Evolutionary conservation across 108 stramenopile genomes (phyloP), one percentile per base, ranked within the genome.

Genomic region (Mediolabrus comicus): DNA sequence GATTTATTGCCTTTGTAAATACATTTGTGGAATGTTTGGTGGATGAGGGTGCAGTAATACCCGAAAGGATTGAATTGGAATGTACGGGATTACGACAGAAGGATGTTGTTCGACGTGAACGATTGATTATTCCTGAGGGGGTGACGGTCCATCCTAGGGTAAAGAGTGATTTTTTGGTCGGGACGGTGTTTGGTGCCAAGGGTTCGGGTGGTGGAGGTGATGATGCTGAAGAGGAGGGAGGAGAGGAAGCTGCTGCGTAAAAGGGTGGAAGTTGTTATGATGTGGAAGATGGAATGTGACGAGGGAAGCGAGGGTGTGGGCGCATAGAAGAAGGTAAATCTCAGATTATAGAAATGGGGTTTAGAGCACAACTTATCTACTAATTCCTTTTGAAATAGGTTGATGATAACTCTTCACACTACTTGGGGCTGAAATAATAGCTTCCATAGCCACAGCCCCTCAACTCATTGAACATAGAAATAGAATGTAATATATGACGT

Each of bases 121-220:
- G 89, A 25, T 35, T 94, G 26, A 76, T 94, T 32, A 80, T 94
- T 46, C 90, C 90, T 0, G 87, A 89, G 26, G 90, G 90, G 33
- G 88, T 91, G 25, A 67, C 39, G 34, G 46, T 80, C 10, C 83
- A 75, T 71, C 74, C 79, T 7, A 62, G 84, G 49, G 74, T 79
- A 43, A 32, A 31, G 39, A 64, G 70, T 30, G 67, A 69, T 61
- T 83, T 66, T 61, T 66, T 85, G 46, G 71, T 91, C 12, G 90
- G 90, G 65, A 84, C 82, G 12, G 86, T 91, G 9, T 84, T 81
- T 60, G 90, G 90, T 41, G 75, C 81, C 13, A 76, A 79, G 53
- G 72, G 72, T 26, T 71, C 52, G 12, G 82, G 53, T 12, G 63
- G 31, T 8, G 75, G 26, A 28, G 75, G 33, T 0, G 46, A 58